Evolutionary conservation across 1,284 basidiomycete species (phyloP), one percentile per base, ranked within the genome.

Genomic region (Tranzscheliella williamsii): DNA sequence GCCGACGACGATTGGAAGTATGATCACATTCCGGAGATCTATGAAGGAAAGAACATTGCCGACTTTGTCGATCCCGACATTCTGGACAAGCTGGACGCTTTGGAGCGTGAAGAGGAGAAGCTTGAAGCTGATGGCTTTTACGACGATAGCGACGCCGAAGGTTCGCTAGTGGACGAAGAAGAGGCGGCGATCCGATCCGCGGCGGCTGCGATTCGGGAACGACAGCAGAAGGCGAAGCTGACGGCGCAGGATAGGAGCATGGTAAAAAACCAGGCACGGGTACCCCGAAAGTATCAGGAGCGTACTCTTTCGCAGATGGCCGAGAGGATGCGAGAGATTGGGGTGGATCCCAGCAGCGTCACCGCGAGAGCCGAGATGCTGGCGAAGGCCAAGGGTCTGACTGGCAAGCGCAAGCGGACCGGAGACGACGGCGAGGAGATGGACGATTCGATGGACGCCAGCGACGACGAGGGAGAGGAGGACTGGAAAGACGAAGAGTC

Each of bases 61-160:
- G 94, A 99, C 83, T 98, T 99, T 72, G 89, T 98, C 79, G 95
- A 98, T 79, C 89, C 92, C n/a, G 95, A 99, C 75, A 98, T 99
- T 66, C 86, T 86, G 31, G 91, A 93, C 80, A 93, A 91, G 80
- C 86, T 99, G 50, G 94, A 97, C 76, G 94, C 91, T 9, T 85
- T 99, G 43, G 95, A 99, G 81, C 85, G 89, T 29, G 94, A 99
- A 78, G 94, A 99, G 80, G 94, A 96, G 80, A 86, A 85, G 72
- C 84, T 99, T 22, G 84, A 92, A 78, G 87, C 87, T 1, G 90
- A 97, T 75, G 95, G 94, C 5, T 97, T 91, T 83, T 99, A 98
- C 79, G 90, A 90, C 36, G 85, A 83, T 53, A 90, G 90, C 45
- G 76, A 75, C 23, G 88, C 88, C 47, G 88, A 91, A 45, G 88